Conservation (phyloP, 345 rosid genomes). For the Gossypium herbaceum region DNA sequence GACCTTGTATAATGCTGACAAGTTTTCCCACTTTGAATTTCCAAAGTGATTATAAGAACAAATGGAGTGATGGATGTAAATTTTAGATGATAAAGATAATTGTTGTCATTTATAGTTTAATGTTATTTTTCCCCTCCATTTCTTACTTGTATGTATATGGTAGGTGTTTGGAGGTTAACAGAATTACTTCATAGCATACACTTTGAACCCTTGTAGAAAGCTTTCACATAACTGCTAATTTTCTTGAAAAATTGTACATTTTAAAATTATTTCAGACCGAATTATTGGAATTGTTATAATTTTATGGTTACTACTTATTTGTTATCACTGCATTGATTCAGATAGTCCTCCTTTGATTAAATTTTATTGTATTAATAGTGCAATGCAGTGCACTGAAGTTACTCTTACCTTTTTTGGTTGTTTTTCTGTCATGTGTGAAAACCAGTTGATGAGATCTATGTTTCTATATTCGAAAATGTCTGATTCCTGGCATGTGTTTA, state of each 20-base stretch:
- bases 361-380: too few species aligned
- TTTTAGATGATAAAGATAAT: not conserved
- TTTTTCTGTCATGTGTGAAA: too few species aligned
- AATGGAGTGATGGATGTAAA: slow-evolving; percentile 1
- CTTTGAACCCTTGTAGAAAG: not conserved
- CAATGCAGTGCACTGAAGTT: too few species aligned
- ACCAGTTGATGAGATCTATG: not conserved
- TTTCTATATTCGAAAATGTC: not conserved
- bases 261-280: not conserved
- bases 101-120: not conserved
- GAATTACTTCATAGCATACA: not conserved
- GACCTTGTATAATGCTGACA: not conserved
- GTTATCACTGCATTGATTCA: not conserved
- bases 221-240: not conserved
- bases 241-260: not conserved
- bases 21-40: not conserved
- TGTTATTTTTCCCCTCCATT: not conserved
- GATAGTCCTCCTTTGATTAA: too few species aligned
- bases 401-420: too few species aligned
- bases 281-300: not conserved
- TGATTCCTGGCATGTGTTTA: not conserved
- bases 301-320: not conserved
- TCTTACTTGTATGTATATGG: not conserved
- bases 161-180: not conserved
- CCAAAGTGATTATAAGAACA: not conserved